Percentiles rank a stretch among this genome's conserved stretches.
Evolutionary conservation across 2,329 filamentous ascomycete genomes (phyloP).

Genomic region (Metarhizium robertsii): DNA sequence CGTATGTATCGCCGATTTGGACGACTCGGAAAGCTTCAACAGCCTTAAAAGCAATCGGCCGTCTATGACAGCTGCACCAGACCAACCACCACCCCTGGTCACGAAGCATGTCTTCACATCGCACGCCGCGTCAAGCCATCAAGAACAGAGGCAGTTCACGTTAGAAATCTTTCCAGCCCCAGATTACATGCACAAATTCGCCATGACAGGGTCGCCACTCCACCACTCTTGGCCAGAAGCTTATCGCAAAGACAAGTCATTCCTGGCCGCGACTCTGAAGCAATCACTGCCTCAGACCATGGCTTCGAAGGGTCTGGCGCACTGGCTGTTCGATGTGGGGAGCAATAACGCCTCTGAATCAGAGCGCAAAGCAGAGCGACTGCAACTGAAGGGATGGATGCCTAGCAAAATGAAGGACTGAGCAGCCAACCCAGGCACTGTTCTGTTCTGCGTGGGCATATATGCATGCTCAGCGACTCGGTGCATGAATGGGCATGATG

Average conservation of each 20-base stretch:
- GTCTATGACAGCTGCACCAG: neutral
- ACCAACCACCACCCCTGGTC: neutral
- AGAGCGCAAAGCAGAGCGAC: slow-evolving; percentile 9
- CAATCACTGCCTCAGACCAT: slow-evolving; percentile 29
- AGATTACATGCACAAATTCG: slow-evolving; percentile 29
- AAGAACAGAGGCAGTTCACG: slow-evolving; percentile 26
- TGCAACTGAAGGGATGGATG: slow-evolving; percentile 14
- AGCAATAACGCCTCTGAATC: neutral
- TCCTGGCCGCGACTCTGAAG: slow-evolving; percentile 27
- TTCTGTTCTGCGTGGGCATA: too few species aligned
- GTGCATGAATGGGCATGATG: neutral
- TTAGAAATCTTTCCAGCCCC: slow-evolving; percentile 30
- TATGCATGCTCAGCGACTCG: too few species aligned
- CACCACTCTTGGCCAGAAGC: slow-evolving; percentile 32
- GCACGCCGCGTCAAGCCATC: neutral
- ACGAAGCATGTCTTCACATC: neutral
- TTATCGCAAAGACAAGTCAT: slow-evolving; percentile 21
- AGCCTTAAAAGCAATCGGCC: slow-evolving; percentile 5
- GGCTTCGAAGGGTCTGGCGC: slow-evolving; percentile 28
- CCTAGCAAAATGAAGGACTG: slow-evolving; percentile 14
- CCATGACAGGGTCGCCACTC: slow-evolving; percentile 26
- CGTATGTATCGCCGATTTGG: slow-evolving; percentile 24
- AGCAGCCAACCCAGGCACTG: neutral
- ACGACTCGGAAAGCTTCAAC: slow-evolving; percentile 10
- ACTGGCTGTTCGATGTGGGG: slow-evolving; percentile 29